Evolutionary conservation across 306 rosid genomes (phyloP).

Genomic region (Trifolium subterraneum): DNA sequence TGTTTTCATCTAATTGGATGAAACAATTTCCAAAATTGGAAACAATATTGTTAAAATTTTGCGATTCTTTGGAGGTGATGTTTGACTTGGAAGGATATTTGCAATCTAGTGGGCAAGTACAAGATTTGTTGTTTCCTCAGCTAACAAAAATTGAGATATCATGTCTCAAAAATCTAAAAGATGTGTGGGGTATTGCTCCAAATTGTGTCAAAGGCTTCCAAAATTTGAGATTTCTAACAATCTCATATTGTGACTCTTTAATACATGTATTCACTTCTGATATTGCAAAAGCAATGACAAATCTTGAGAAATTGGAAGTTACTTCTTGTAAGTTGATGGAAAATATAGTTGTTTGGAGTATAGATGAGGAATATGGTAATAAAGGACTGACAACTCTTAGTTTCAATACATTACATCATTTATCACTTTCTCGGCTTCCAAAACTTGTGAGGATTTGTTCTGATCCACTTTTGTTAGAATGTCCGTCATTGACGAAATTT

Average conservation of each 20-base stretch:
- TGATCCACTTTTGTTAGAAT: background rate
- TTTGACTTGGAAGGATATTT: conserved; percentile 4
- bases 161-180: background rate
- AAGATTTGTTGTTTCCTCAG: background rate
- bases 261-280: background rate
- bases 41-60: background rate
- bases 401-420: background rate
- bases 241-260: background rate
- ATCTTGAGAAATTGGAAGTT: background rate
- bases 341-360: background rate
- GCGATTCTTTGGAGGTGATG: background rate
- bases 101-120: background rate
- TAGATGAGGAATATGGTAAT: background rate
- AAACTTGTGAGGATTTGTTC: background rate
- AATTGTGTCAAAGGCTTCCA: conserved; percentile 4
- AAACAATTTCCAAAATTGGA: background rate
- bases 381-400: background rate
- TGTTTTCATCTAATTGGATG: conserved; percentile 19
- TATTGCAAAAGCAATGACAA: background rate
- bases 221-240: background rate
- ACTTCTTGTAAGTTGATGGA: accelerated
- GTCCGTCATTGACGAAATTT: conserved; percentile 3
- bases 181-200: conserved; percentile 18
- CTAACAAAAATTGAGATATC: background rate
- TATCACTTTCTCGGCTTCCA: background rate